Evolutionary conservation across 768 basidiomycete species (phyloP), one percentile per base, ranked within the genome.

Genomic region (Lentinula sp.): DNA sequence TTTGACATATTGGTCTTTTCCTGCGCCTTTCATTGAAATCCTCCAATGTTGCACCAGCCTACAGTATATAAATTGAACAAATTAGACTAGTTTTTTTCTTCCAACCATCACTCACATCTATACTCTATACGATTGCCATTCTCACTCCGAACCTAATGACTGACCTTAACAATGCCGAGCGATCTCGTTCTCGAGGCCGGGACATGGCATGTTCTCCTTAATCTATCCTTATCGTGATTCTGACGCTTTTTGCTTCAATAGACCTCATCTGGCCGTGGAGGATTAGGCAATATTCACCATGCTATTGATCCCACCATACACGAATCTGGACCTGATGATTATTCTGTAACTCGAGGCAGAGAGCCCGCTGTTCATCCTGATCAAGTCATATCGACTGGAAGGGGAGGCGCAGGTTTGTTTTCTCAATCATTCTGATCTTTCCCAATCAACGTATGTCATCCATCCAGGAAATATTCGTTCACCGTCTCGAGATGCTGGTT

Each of bases 391-490:
- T 65, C 13, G 46, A 16, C 7, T 28, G 46, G 46, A 23, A 18
- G 46, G 23, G 46, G 46, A 48, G 46, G 39, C 39, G 46, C 50
- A 53, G 52, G 35, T 33, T 13, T 15, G 50, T 32, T 18, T 13
- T 18, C 50, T 3, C 53, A 32, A n/a, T 6, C 41, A 59, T 45
- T 16, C 52, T 28, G 10, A 42, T 42, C 4, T 18, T 16, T 16
- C 1, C 8, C 41, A 23, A 46, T 9, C 39, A 62, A 35, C 55
- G 54, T 18, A 35, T 50, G 23, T 39, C 64, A 65, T n/a, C 65
- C 64, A 42, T 13, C 6, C 65, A 84, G 75, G 61, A 8, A 95
- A 95, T 78, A 85, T 95, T 55, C 85, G 90, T 60, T 88, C 91
- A 1, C 86, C 86, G 0, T 91, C 90, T 23, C 82, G 85, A 39